Conservation (phyloP, 2,329 filamentous ascomycete genomes). For the Cladorrhinum sp. region DNA sequence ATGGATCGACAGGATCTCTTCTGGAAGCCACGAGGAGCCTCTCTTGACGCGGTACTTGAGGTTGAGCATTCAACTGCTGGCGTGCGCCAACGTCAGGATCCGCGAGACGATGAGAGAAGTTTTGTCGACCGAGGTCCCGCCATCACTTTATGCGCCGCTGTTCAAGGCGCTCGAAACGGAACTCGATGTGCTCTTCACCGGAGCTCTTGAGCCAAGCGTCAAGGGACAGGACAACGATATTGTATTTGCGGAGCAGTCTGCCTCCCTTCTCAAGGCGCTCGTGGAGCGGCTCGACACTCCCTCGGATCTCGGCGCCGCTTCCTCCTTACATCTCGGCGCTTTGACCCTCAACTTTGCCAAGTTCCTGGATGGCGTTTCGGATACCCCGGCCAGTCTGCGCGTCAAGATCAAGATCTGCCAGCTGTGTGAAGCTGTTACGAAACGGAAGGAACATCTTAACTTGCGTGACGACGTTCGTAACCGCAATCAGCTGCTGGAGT, state of each 20-base stretch:
- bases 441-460: conserved; percentile 66
- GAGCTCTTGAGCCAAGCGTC: conserved; percentile 48
- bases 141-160: conserved; percentile 58
- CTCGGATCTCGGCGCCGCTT: conserved; percentile 58
- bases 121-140: conserved; percentile 61
- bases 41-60: conserved; percentile 59
- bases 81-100: conserved; percentile 61
- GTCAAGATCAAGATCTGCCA: conserved; percentile 70
- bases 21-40: conserved; percentile 59
- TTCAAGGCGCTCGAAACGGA: conserved; percentile 65
- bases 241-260: conserved; percentile 65
- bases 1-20: conserved; percentile 62
- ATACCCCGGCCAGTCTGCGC: conserved; percentile 54
- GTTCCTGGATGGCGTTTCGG: conserved; percentile 58
- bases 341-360: conserved; percentile 65
- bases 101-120: conserved; percentile 66
- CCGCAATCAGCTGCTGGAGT: conserved; percentile 65
- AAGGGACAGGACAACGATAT: conserved; percentile 59
- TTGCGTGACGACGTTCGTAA: conserved; percentile 66
- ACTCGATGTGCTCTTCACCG: conserved; percentile 60
- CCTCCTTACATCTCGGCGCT: conserved; percentile 61
- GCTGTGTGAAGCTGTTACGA: conserved; percentile 61
- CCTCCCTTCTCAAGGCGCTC: conserved; percentile 59
- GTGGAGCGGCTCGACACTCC: conserved; percentile 63
- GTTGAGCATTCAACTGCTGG: conserved; percentile 62